Conservation (phyloP, 2,329 filamentous ascomycete species). For the Paraconiothyrium sp. region DNA sequence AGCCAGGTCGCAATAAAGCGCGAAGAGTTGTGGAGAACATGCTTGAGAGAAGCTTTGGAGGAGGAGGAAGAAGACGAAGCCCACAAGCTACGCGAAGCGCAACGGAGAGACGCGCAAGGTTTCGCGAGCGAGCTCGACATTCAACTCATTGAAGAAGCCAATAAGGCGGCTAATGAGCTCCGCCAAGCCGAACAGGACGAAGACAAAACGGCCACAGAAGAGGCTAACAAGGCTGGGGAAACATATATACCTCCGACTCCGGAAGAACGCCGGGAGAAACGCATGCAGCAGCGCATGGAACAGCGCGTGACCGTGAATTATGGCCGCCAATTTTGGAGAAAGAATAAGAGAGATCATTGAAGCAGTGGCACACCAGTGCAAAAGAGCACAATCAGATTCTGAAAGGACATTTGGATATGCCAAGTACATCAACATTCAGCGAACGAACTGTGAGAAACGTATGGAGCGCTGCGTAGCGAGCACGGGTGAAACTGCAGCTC, state of each 20-base stretch:
- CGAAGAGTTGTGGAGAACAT: slow-evolving; percentile 65
- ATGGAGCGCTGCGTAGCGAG: not conserved
- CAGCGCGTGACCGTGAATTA: slow-evolving; percentile 65
- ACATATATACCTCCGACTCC: slow-evolving; percentile 25
- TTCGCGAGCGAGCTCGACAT: not conserved
- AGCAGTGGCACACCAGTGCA: slow-evolving; percentile 17
- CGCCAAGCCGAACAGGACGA: slow-evolving; percentile 21
- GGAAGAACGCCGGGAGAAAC: slow-evolving; percentile 34
- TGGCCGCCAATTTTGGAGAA: slow-evolving; percentile 67
- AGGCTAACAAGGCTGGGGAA: slow-evolving; percentile 36
- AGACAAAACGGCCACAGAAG: slow-evolving; percentile 34
- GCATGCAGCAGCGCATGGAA: slow-evolving; percentile 42
- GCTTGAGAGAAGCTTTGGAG: slow-evolving; percentile 60
- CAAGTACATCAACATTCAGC: not conserved
- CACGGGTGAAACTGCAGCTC: not conserved
- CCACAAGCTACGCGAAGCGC: slow-evolving; percentile 29
- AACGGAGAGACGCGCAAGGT: slow-evolving; percentile 1
- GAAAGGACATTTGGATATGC: not conserved
- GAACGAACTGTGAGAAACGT: not conserved
- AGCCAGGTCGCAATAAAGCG: slow-evolving; percentile 45
- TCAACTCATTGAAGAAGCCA: not conserved
- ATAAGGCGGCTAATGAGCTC: not conserved
- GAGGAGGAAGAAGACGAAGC: slow-evolving; percentile 50
- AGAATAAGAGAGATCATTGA: slow-evolving; percentile 45
- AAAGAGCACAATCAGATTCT: not conserved